phyloP scores from a whole-genome alignment of 805 yeast species.

The Dipodascus albidus region DNA sequence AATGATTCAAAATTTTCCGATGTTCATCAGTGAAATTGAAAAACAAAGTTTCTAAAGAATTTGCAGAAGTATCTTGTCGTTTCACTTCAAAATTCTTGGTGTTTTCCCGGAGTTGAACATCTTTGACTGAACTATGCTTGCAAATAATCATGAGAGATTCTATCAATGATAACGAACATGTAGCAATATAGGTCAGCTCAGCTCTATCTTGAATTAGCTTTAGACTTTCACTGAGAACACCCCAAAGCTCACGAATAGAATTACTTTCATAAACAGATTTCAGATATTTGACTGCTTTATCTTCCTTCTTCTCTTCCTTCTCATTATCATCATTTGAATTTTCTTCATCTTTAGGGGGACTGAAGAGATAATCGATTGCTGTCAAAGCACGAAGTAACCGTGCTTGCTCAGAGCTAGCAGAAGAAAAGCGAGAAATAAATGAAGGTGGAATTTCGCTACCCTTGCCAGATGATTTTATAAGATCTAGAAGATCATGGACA shows the following conservation, averaged over 20 bases:
- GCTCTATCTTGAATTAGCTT: constrained; percentile 48
- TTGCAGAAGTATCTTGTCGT: constrained; percentile 54
- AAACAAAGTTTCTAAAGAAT: constrained; percentile 68
- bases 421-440: constrained; percentile 55
- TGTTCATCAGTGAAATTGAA: constrained; percentile 84
- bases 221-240: constrained; percentile 64
- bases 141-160: constrained; percentile 96
- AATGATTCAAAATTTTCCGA: constrained; percentile 74
- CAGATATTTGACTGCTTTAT: constrained; percentile 10
- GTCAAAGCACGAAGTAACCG: constrained; percentile 77
- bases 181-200: constrained; percentile 52
- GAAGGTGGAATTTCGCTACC: constrained; percentile 41
- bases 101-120: constrained; percentile 40
- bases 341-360: constrained; percentile 24
- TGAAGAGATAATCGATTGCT: constrained; percentile 75
- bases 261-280: constrained; percentile 46
- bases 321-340: constrained; percentile 16
- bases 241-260: constrained; percentile 75
- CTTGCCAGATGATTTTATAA: constrained; percentile 29
- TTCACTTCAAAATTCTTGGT: constrained; percentile 45
- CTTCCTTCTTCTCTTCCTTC: constrained; percentile 7
- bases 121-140: constrained; percentile 63
- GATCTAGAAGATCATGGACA: constrained; percentile 36
- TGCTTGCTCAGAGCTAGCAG: constrained; percentile 78
- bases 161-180: constrained; percentile 72